phyloP scores from a whole-genome alignment of 2,329 filamentous ascomycete species.

The Claviceps cyperi region DNA sequence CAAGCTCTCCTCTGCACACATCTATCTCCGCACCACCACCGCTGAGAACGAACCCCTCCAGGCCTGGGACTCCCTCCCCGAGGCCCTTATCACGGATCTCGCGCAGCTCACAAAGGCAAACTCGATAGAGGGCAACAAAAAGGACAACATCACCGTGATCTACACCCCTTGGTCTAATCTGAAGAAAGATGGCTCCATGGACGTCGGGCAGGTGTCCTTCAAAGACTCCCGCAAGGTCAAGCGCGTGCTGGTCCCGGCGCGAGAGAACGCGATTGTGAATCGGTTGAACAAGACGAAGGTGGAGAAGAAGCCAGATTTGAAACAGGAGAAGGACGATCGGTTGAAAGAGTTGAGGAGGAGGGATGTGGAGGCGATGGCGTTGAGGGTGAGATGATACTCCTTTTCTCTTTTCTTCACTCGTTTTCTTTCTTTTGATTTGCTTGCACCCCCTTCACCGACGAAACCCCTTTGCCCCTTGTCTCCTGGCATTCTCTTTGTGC shows the following conservation, averaged over 20 bases:
- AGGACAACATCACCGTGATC: conserved; percentile 90
- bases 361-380: conserved; percentile 49
- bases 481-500: not conserved
- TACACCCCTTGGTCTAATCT: conserved; percentile 98
- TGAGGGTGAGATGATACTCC: conserved; percentile 35
- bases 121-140: conserved; percentile 98
- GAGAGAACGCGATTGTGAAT: conserved; percentile 87
- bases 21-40: conserved; percentile 60
- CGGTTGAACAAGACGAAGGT: conserved; percentile 94
- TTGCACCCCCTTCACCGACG: not conserved
- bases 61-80: conserved; percentile 65
- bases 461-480: not conserved
- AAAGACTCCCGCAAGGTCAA: conserved; percentile 79
- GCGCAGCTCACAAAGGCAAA: conserved; percentile 98
- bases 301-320: conserved; percentile 75
- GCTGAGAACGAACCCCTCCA: conserved; percentile 44
- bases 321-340: conserved; percentile 66
- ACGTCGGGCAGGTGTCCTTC: conserved; percentile 85
- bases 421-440: not conserved
- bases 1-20: conserved; percentile 91
- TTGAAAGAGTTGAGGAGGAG: conserved; percentile 55
- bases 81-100: conserved; percentile 66
- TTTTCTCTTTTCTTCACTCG: not conserved
- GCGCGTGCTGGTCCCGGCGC: conserved; percentile 60
- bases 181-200: conserved; percentile 92